These are phyloP conservation scores for Blumeriella jaapii DNA, from an alignment of 2,329 filamentous ascomycete species.

Conservation along the genomic window DNA sequence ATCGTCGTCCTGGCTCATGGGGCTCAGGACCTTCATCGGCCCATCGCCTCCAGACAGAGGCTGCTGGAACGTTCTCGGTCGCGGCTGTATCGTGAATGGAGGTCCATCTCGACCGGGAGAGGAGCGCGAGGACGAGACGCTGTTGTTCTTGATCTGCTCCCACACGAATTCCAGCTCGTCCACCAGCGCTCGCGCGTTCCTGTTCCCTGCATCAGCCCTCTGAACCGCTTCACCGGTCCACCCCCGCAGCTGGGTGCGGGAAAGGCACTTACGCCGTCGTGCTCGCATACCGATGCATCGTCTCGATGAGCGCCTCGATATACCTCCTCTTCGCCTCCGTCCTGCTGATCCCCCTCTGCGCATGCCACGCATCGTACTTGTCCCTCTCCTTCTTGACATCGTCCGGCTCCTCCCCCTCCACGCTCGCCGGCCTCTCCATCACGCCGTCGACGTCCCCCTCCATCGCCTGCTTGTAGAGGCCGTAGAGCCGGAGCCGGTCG, in stretches of 20 bases:
- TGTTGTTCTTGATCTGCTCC: slow-evolving; percentile 92
- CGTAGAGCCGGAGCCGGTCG: slow-evolving; percentile 87
- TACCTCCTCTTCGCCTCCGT: slow-evolving; percentile 93
- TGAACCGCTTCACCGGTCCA: neutral
- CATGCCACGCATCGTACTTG: slow-evolving; percentile 93
- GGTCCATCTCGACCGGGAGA: slow-evolving; percentile 36
- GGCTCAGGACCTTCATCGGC: slow-evolving; percentile 62
- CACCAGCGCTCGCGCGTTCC: slow-evolving; percentile 77
- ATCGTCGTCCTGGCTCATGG: slow-evolving; percentile 76
- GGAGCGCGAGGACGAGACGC: slow-evolving; percentile 49
- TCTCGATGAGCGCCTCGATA: slow-evolving; percentile 87
- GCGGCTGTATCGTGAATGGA: slow-evolving; percentile 24
- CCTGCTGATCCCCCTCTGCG: slow-evolving; percentile 68
- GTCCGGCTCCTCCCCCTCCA: slow-evolving; percentile 45
- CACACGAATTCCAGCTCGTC: slow-evolving; percentile 97
- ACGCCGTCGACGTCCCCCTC: slow-evolving; percentile 93
- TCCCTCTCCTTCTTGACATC: slow-evolving; percentile 40
- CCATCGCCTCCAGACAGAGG: slow-evolving; percentile 39
- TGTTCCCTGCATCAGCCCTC: slow-evolving; percentile 24
- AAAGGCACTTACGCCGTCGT: slow-evolving; percentile 55
- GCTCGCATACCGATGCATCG: slow-evolving; percentile 90
- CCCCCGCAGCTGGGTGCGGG: too few species aligned
- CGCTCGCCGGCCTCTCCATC: slow-evolving; percentile 65
- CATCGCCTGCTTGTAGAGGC: slow-evolving; percentile 98
- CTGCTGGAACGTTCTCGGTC: slow-evolving; percentile 33